Conservation (phyloP, 2,329 filamentous ascomycete species). For the Zymoseptoria passerinii region DNA sequence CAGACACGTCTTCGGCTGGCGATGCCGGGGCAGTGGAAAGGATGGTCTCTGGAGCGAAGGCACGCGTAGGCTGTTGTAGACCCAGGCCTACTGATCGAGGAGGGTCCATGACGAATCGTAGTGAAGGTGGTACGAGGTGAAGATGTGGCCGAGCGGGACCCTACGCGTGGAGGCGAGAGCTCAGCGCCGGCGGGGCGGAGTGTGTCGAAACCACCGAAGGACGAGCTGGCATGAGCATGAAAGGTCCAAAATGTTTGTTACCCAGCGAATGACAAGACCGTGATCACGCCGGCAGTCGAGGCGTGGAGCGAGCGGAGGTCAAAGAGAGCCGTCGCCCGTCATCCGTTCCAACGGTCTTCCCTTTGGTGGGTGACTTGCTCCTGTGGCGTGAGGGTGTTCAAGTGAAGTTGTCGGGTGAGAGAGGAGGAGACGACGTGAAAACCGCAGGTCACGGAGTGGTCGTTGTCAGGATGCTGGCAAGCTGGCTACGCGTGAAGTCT, state of each 20-base stretch:
- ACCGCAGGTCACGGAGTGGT: neutral
- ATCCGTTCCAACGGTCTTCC: neutral
- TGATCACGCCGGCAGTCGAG: neutral
- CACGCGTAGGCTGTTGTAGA: neutral
- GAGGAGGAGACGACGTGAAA: neutral
- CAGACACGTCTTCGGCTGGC: constrained; percentile 20
- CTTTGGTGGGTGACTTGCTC: neutral
- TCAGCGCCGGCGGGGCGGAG: neutral
- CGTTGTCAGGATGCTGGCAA: too few species aligned
- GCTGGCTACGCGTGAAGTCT: neutral
- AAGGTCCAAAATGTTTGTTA: neutral
- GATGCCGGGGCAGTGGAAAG: constrained; percentile 29
- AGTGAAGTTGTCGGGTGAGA: neutral
- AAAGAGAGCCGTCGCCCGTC: neutral
- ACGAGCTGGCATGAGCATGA: neutral
- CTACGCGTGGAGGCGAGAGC: neutral
- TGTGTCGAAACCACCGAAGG: neutral
- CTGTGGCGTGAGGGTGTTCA: neutral
- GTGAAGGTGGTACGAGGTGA: neutral
- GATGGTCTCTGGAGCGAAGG: constrained; percentile 1
- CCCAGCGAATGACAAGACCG: neutral
- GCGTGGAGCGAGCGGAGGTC: neutral
- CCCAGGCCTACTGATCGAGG: neutral
- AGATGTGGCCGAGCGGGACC: neutral
- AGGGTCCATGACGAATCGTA: neutral